Evolutionary conservation across 2,329 filamentous ascomycete genomes (phyloP).

Genomic region (Alternaria metachromatica): DNA sequence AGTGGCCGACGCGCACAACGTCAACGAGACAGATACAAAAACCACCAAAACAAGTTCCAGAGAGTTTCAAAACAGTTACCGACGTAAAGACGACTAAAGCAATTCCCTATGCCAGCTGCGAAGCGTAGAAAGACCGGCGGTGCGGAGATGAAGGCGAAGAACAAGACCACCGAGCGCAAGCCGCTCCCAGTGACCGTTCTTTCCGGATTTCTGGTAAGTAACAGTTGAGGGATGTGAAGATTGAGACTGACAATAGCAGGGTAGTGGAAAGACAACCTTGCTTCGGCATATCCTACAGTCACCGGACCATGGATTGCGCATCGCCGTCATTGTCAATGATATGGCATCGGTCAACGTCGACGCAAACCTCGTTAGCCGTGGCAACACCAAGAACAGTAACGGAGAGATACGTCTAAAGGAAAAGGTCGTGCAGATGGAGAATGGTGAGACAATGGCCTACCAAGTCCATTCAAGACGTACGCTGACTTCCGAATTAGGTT

Average conservation of each 20-base stretch:
- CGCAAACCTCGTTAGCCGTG: slow-evolving; percentile 64
- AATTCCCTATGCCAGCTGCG: slow-evolving; percentile 23
- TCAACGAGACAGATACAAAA: slow-evolving; percentile 24
- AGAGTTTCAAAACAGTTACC: background rate
- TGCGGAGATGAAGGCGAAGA: slow-evolving; percentile 12
- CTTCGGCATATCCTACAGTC: slow-evolving; percentile 72
- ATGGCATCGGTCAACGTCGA: slow-evolving; percentile 69
- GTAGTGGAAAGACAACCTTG: slow-evolving; percentile 74
- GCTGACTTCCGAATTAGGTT: slow-evolving; percentile 54
- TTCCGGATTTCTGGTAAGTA: slow-evolving; percentile 63
- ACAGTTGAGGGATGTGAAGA: background rate
- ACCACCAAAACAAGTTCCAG: slow-evolving; percentile 7
- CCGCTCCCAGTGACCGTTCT: slow-evolving; percentile 66
- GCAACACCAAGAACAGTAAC: slow-evolving; percentile 10
- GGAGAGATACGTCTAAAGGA: slow-evolving; percentile 64
- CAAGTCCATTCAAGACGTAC: background rate
- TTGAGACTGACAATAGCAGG: slow-evolving; percentile 51
- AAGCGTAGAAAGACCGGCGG: slow-evolving; percentile 26
- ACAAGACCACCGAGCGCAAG: slow-evolving; percentile 19
- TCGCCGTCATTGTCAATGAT: slow-evolving; percentile 77
- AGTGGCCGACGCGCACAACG: slow-evolving; percentile 33
- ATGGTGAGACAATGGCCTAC: background rate
- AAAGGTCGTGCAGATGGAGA: slow-evolving; percentile 72
- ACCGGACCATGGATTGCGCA: slow-evolving; percentile 68
- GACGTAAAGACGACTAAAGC: background rate